These are phyloP conservation scores for Mortierella sp. DNA, from an alignment of 371 early-diverging fungal genomes.

Conservation along the genomic window DNA sequence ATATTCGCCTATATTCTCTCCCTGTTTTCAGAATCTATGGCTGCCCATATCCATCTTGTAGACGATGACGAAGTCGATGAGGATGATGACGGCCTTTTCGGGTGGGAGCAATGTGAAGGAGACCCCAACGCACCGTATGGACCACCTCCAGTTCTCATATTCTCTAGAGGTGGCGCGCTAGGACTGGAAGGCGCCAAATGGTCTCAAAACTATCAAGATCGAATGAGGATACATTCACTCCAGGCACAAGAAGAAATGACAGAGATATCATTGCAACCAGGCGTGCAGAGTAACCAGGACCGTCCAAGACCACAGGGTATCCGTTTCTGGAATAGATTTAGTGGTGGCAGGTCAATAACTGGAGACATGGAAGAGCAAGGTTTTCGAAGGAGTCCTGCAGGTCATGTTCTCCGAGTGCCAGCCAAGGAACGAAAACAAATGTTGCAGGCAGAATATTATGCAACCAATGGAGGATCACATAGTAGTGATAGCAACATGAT, in stretches of 20 bases:
- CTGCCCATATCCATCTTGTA: constrained; percentile 42
- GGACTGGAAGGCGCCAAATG: constrained; percentile 36
- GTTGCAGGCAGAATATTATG: constrained; percentile 50
- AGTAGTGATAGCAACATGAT: no score
- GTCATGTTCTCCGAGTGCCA: constrained; percentile 21
- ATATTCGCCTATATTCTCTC: constrained; percentile 54
- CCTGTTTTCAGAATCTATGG: constrained; percentile 43
- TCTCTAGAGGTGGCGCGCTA: background rate
- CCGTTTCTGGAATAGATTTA: background rate
- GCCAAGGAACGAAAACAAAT: constrained; percentile 44
- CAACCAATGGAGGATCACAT: constrained; percentile 12
- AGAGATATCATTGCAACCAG: background rate
- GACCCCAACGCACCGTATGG: constrained; percentile 9
- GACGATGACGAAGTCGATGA: constrained; percentile 38
- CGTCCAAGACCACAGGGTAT: background rate
- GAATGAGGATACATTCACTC: background rate
- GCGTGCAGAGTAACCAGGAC: background rate
- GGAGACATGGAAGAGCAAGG: background rate
- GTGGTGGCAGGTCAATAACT: background rate
- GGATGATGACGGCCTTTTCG: constrained; percentile 22
- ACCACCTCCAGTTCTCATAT: background rate
- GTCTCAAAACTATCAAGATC: constrained; percentile 5
- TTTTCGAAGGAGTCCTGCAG: background rate
- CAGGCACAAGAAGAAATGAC: background rate
- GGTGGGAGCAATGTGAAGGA: constrained; percentile 23